These are phyloP conservation scores for Fusarium sp. DNA, from an alignment of 2,329 filamentous ascomycete species.

Conservation along the genomic window DNA sequence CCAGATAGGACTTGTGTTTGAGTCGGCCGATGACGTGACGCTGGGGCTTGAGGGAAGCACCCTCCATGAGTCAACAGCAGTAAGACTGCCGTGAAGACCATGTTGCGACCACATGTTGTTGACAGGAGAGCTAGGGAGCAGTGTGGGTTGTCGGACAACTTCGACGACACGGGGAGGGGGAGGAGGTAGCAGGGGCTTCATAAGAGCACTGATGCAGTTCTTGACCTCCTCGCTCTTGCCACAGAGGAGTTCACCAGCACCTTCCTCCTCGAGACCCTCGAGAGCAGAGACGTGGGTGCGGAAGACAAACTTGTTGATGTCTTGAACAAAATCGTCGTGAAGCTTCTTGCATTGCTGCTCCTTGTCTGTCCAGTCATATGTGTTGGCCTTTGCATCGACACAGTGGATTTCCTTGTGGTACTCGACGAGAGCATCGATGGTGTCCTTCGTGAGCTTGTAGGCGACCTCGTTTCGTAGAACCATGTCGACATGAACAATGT, in stretches of 20 bases:
- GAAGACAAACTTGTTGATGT: slow-evolving; percentile 97
- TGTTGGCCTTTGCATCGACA: slow-evolving; percentile 86
- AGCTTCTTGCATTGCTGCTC: slow-evolving; percentile 96
- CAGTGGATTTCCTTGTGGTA: slow-evolving; percentile 98
- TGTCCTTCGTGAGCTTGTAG: slow-evolving; percentile 95
- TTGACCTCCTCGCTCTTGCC: slow-evolving; percentile 96
- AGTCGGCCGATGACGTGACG: slow-evolving; percentile 78
- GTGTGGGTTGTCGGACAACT: slow-evolving; percentile 84
- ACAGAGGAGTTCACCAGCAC: slow-evolving; percentile 89
- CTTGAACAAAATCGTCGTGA: slow-evolving; percentile 95
- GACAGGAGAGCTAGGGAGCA: slow-evolving; percentile 84
- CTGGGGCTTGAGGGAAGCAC: slow-evolving; percentile 90
- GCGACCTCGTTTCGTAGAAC: slow-evolving; percentile 96
- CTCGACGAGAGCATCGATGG: slow-evolving; percentile 91
- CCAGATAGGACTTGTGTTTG: slow-evolving; percentile 78
- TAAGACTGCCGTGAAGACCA: slow-evolving; percentile 70
- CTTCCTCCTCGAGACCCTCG: slow-evolving; percentile 96
- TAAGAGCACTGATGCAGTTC: slow-evolving; percentile 82
- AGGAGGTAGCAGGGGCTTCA: slow-evolving; percentile 86
- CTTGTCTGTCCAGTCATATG: slow-evolving; percentile 96
- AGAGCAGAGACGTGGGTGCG: slow-evolving; percentile 87
- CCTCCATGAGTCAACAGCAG: slow-evolving; percentile 86
- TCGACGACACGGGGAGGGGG: slow-evolving; percentile 91
- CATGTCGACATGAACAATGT: slow-evolving; percentile 99
- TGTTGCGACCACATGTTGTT: slow-evolving; percentile 85